Conservation (phyloP, 2,329 filamentous ascomycete genomes). For the Fusarium lyarnte region DNA sequence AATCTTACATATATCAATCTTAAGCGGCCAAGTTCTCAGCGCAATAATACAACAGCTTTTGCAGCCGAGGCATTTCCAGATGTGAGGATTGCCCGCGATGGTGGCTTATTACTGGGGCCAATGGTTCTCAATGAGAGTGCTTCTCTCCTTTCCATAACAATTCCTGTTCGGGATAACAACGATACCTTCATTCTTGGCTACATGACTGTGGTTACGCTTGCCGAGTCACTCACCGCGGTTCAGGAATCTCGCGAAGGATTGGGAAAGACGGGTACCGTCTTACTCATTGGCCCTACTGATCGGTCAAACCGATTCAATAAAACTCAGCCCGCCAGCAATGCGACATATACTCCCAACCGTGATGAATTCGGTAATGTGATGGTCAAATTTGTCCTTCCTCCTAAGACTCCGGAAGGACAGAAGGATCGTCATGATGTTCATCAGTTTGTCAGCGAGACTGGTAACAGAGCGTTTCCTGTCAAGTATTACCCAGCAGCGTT, state of each 20-base stretch:
- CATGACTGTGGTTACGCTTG: constrained; percentile 81
- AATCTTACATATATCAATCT: constrained; percentile 74
- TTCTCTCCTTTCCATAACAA: constrained; percentile 81
- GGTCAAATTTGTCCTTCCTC: constrained; percentile 71
- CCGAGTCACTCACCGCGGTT: constrained; percentile 69
- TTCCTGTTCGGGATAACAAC: constrained; percentile 76
- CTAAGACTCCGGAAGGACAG: constrained; percentile 52
- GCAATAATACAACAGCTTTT: constrained; percentile 54
- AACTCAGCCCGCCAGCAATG: constrained; percentile 57
- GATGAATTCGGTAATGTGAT: constrained; percentile 53
- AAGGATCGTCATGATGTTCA: constrained; percentile 57
- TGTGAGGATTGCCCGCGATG: constrained; percentile 59
- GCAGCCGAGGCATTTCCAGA: constrained; percentile 61
- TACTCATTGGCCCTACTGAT: constrained; percentile 75
- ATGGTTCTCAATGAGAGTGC: constrained; percentile 76
- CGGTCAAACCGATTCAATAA: constrained; percentile 71
- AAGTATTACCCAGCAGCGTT: constrained; percentile 70
- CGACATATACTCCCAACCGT: constrained; percentile 52
- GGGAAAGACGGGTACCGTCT: constrained; percentile 72
- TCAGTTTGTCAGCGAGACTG: constrained; percentile 49
- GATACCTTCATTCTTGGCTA: constrained; percentile 77
- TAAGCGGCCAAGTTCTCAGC: constrained; percentile 51
- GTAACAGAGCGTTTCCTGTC: constrained; percentile 66
- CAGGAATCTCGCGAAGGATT: constrained; percentile 74
- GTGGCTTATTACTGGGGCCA: constrained; percentile 79